Evolutionary conservation across 768 basidiomycete species (phyloP), one percentile per base, ranked within the genome.

Genomic region (Trametes gibbosa): DNA sequence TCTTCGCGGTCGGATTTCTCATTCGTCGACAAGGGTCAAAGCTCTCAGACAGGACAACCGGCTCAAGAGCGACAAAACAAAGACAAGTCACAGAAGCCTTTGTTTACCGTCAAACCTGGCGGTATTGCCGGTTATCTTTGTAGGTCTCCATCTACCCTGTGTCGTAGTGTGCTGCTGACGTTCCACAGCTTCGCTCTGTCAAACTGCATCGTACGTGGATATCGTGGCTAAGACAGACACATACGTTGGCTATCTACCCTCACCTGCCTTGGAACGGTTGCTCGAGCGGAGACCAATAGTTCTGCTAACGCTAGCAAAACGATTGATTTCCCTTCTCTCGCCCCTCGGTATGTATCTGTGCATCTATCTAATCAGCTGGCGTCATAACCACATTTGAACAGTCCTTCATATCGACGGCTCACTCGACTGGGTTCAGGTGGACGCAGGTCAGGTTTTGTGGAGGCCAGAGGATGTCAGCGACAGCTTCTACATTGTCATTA

Each of bases 401-500:
- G 96, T 99, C 7, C 77, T 98, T 16, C 97, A 99, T 70, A 96
- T 99, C 56, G 97, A 99, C 72, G 89, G 93, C 0, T 92, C 95
- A 0, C 78, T 99, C 62, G 97, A 99, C 68, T 99, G 97, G 97
- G 91, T 94, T 84, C 97, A 98, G 74, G 92, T 95, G 7, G 87
- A 88, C 63, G 94, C 95, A 0, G 93, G 97, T 1, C 95, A 98
- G 72, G 93, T 97, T 42, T 78, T 96, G 27, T 98, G 95, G 88
- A 82, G 95, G 32, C 89, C 95, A 32, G 86, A 89, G 32, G 97
- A 98, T 60, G 77, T 76, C 47, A 94, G 95, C 63, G 92, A 98
- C 68, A 95, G 94, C 66, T 98, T 98, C 73, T 98, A 97, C 71
- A 97, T 99, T 59, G 97, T 96, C 62, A 92, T 96, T 70, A 96